phyloP scores from a whole-genome alignment of 2,329 filamentous ascomycete genomes.

The Zopfia rhizophila region DNA sequence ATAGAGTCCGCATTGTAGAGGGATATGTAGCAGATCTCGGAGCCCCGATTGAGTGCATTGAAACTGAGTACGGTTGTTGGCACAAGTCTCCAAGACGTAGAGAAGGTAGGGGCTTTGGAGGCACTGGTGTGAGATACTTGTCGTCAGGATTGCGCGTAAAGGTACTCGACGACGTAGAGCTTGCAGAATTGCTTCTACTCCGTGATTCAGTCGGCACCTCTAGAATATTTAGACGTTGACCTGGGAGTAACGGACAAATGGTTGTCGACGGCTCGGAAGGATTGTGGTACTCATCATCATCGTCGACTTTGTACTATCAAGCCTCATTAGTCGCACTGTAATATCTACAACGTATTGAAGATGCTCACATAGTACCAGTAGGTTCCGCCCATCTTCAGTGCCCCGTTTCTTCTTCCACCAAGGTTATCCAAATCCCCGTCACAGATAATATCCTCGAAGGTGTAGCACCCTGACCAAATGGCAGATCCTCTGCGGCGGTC shows the following conservation, averaged over 20 bases:
- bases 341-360: constrained; percentile 13
- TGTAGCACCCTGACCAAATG: constrained; percentile 88
- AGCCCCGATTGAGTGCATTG: constrained; percentile 29
- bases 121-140: constrained; percentile 77
- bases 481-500: constrained; percentile 78
- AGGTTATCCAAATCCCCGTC: constrained; percentile 72
- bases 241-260: constrained; percentile 84
- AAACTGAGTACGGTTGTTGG: constrained; percentile 29
- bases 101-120: constrained; percentile 52
- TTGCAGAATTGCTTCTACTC: constrained; percentile 72
- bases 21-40: constrained; percentile 45
- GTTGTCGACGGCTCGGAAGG: constrained; percentile 77
- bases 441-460: constrained; percentile 85
- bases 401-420: constrained; percentile 73
- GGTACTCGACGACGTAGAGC: constrained; percentile 67
- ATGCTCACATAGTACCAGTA: constrained; percentile 93
- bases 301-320: constrained; percentile 81
- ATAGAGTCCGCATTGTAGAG: constrained; percentile 31
- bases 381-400: constrained; percentile 88
- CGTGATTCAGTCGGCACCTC: constrained; percentile 77
- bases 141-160: constrained; percentile 82
- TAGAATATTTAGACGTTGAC: constrained; percentile 86
- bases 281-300: constrained; percentile 80
- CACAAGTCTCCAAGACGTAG: constrained; percentile 29
- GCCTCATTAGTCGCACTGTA: constrained; percentile 10